Percentiles rank a stretch among this genome's conserved stretches.
Conservation (phyloP, 1,284 basidiomycete genomes). For the Naganishia albida region DNA sequence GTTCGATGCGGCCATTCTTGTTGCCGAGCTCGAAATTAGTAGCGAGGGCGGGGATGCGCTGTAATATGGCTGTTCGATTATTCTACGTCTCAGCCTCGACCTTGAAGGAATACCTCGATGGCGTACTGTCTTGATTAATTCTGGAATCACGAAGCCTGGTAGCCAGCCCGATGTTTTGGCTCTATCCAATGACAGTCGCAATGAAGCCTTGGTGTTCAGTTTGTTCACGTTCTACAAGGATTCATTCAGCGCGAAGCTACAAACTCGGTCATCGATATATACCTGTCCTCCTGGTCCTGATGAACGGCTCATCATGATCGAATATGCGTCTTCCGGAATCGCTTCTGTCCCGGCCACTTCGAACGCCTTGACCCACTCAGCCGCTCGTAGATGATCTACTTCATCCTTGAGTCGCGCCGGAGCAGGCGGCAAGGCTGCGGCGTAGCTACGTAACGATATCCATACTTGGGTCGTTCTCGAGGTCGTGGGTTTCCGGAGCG, state of each 20-base stretch:
- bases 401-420: constrained; percentile 19
- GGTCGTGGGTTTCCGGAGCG: too few species aligned
- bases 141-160: constrained; percentile 45
- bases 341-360: constrained; percentile 10
- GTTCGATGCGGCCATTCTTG: constrained; percentile 46
- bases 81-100: background rate
- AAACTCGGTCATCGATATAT: constrained; percentile 4
- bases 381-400: constrained; percentile 6
- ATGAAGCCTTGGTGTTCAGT: constrained; percentile 51
- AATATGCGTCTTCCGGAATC: constrained; percentile 45
- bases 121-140: constrained; percentile 43
- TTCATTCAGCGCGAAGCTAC: background rate
- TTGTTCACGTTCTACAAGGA: constrained; percentile 51
- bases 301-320: constrained; percentile 45
- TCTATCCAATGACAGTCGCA: constrained; percentile 40
- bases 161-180: constrained; percentile 44
- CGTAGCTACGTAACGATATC: background rate
- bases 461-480: background rate
- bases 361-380: constrained; percentile 20
- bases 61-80: constrained; percentile 43
- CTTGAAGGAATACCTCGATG: background rate
- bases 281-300: constrained; percentile 54
- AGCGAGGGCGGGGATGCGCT: constrained; percentile 44
- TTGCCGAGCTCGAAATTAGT: constrained; percentile 44
- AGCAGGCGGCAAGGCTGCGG: background rate